Evolutionary conservation across 768 basidiomycete species (phyloP).

Genomic region (Ramaria rubella): DNA sequence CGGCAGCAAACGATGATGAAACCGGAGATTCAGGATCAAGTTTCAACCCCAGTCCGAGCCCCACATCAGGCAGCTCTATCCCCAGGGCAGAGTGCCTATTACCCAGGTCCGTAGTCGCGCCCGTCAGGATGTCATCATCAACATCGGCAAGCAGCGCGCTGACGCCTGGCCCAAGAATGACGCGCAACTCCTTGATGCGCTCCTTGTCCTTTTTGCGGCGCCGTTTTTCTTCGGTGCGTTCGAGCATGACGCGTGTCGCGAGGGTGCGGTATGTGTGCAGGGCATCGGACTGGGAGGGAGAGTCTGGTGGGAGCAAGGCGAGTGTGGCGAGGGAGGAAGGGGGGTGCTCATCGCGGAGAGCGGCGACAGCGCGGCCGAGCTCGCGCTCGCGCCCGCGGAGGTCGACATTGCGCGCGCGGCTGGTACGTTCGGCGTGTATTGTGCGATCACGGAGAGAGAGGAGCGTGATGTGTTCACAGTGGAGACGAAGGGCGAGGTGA

Average conservation of each 20-base stretch:
- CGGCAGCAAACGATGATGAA: neutral
- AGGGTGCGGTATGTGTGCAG: neutral
- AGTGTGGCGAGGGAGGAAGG: neutral
- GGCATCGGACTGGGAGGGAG: neutral
- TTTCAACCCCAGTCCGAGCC: neutral
- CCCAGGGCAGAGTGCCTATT: neutral
- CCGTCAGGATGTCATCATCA: neutral
- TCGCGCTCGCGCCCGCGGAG: constrained; percentile 2
- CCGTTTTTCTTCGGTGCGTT: constrained; percentile 2
- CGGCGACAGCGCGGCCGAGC: neutral
- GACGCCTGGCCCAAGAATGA: neutral
- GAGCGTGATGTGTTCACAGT: neutral
- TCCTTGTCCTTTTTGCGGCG: constrained; percentile 2
- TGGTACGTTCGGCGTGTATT: neutral
- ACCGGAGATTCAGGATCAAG: neutral
- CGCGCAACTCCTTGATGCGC: neutral
- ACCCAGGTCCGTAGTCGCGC: constrained; percentile 6
- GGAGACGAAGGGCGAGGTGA: neutral
- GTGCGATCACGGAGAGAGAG: neutral
- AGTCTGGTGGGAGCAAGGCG: neutral
- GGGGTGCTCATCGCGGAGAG: neutral
- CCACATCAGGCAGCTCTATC: neutral
- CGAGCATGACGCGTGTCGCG: neutral
- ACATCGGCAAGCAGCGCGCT: neutral
- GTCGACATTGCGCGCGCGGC: neutral